Percentiles rank a stretch among this genome's conserved stretches.
Conservation (phyloP, 495 filamentous ascomycete species). For the Neurospora sp. region DNA sequence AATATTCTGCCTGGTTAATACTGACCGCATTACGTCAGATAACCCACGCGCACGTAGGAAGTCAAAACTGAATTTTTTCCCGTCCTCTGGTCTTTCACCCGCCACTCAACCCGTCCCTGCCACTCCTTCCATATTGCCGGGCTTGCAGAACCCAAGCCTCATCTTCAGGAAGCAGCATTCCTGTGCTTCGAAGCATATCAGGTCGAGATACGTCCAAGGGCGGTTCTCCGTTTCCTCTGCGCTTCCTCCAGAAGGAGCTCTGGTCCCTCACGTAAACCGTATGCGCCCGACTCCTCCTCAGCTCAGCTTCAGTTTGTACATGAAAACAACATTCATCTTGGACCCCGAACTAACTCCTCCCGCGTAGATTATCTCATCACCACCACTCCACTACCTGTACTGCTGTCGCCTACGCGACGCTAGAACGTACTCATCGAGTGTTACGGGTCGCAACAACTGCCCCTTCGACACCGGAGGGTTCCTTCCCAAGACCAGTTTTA, state of each 20-base stretch:
- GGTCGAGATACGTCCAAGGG: neutral
- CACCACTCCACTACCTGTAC: neutral
- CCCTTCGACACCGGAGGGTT: neutral
- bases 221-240: neutral
- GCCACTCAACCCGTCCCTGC: neutral
- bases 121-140: neutral
- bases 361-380: neutral
- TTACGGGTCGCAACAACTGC: neutral
- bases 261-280: neutral
- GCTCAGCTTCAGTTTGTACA: neutral
- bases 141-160: neutral
- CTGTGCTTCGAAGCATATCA: neutral
- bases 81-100: neutral
- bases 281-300: neutral
- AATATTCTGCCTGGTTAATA: neutral
- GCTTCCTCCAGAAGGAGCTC: neutral
- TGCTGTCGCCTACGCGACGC: neutral
- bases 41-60: neutral
- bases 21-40: neutral
- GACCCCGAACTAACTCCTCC: neutral
- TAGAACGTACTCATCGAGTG: neutral
- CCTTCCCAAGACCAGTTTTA: neutral
- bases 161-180: neutral
- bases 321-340: neutral
- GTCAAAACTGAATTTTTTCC: neutral